A percentile compares a stretch with the other conserved stretches of the same genome.
Conservation (phyloP, 2,329 filamentous ascomycete genomes). For the Diaporthe sp. region DNA sequence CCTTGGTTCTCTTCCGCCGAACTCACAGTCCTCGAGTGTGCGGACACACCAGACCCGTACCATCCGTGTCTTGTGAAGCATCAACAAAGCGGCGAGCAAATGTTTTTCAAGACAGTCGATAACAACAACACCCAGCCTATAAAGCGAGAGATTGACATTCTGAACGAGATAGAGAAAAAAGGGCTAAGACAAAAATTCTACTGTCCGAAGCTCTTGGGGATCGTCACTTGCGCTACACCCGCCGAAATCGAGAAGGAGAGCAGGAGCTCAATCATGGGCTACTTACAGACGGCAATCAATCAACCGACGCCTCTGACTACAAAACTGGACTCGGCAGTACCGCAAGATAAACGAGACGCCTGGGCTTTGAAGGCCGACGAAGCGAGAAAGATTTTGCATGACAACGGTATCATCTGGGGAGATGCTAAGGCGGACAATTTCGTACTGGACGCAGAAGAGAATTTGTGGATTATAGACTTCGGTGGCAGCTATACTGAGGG, state of each 20-base stretch:
- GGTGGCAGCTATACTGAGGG: conserved; percentile 48
- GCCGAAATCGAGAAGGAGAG: neutral
- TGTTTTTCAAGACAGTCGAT: conserved; percentile 33
- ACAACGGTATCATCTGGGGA: conserved; percentile 45
- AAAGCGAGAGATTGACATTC: conserved; percentile 20
- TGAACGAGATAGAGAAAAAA: conserved; percentile 10
- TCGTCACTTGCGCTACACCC: neutral
- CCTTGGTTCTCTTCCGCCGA: conserved; percentile 24
- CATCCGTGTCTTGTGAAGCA: conserved; percentile 22
- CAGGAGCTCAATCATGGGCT: conserved; percentile 29
- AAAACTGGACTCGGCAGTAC: conserved; percentile 14
- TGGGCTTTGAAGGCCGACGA: conserved; percentile 26
- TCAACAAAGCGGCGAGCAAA: neutral
- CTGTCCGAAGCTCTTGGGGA: conserved; percentile 21
- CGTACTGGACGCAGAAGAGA: conserved; percentile 46
- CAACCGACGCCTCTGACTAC: conserved; percentile 20
- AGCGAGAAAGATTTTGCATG: neutral
- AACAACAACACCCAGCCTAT: conserved; percentile 29
- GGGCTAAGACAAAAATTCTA: neutral
- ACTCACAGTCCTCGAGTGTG: conserved; percentile 3
- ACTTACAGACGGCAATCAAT: conserved; percentile 24
- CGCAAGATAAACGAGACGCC: conserved; percentile 14
- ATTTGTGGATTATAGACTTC: conserved; percentile 49
- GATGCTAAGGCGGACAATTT: conserved; percentile 49
- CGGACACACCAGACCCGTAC: conserved; percentile 17